phyloP scores from a whole-genome alignment of 2,329 filamentous ascomycete species.

The Neoarthrinium moseri region DNA sequence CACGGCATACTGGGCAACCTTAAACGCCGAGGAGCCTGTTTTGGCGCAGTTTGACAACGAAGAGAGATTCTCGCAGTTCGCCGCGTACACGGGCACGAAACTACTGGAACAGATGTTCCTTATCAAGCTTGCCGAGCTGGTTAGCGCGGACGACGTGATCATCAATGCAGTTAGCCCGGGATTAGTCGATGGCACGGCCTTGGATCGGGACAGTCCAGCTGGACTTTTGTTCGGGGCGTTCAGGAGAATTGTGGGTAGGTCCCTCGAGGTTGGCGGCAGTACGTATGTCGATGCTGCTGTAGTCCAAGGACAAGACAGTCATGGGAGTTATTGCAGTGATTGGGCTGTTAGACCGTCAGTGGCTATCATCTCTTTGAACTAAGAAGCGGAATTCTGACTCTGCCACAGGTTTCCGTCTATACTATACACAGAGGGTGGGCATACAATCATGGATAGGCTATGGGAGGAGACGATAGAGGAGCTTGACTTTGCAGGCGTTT shows the following conservation, averaged over 20 bases:
- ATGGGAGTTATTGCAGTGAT: conserved; percentile 14
- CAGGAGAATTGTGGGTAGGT: not conserved
- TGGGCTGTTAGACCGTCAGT: conserved; percentile 15
- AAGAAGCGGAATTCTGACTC: not conserved
- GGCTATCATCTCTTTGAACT: not conserved
- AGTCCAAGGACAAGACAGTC: conserved; percentile 14
- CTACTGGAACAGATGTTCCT: conserved; percentile 79
- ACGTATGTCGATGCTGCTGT: conserved; percentile 18
- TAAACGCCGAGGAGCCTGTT: conserved; percentile 12
- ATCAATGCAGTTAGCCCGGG: conserved; percentile 21
- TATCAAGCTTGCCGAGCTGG: conserved; percentile 48
- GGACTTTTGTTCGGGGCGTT: not conserved
- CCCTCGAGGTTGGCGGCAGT: not conserved
- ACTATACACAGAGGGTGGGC: conserved; percentile 20
- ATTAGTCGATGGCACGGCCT: conserved; percentile 11
- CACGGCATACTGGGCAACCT: conserved; percentile 5
- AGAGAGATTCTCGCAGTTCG: conserved; percentile 44
- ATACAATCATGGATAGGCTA: conserved; percentile 16
- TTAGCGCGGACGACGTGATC: conserved; percentile 16
- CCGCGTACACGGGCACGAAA: conserved; percentile 21
- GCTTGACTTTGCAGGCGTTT: conserved; percentile 22
- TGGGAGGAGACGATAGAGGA: conserved; percentile 29
- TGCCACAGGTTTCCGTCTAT: conserved; percentile 18
- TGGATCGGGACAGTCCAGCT: conserved; percentile 9
- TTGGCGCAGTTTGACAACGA: conserved; percentile 37